Conservation (phyloP, 768 basidiomycete species). For the Russula brevipes region DNA sequence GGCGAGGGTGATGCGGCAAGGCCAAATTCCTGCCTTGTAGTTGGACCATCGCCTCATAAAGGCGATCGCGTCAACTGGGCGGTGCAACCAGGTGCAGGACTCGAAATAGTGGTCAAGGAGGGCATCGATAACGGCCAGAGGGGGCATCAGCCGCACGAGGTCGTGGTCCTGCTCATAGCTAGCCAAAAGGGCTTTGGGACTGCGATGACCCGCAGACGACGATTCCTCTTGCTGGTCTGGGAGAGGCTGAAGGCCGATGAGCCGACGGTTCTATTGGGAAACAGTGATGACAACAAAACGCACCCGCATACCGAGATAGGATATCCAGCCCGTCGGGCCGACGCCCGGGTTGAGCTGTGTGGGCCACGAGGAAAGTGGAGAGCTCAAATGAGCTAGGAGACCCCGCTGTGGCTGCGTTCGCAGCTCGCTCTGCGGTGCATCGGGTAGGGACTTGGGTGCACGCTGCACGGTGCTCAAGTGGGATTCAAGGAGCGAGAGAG, state of each 20-base stretch:
- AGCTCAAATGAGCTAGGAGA: conserved; percentile 15
- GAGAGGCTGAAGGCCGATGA: conserved; percentile 16
- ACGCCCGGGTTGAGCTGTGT: conserved; percentile 19
- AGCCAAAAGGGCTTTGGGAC: conserved; percentile 10
- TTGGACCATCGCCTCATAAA: conserved; percentile 22
- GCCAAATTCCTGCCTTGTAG: conserved; percentile 23
- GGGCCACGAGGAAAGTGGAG: conserved; percentile 19
- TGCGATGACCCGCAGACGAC: conserved; percentile 3
- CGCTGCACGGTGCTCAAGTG: conserved; percentile 15
- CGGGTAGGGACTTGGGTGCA: not conserved
- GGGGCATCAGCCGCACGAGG: conserved; percentile 22
- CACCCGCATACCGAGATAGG: conserved; percentile 23
- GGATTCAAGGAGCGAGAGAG: conserved; percentile 24
- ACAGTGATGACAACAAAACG: not conserved
- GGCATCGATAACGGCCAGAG: conserved; percentile 21
- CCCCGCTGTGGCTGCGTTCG: conserved; percentile 6
- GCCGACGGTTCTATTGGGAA: not conserved
- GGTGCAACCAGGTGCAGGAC: conserved; percentile 23
- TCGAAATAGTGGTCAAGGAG: conserved; percentile 25
- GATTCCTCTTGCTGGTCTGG: conserved; percentile 21
- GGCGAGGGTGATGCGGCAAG: conserved; percentile 23
- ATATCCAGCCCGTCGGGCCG: conserved; percentile 24
- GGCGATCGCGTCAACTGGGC: conserved; percentile 15
- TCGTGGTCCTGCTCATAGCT: conserved; percentile 24
- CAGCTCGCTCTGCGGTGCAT: not conserved